Base-by-base conservation (phyloP, 805 yeast species). In the Suhomyces pyralidae region DNA sequence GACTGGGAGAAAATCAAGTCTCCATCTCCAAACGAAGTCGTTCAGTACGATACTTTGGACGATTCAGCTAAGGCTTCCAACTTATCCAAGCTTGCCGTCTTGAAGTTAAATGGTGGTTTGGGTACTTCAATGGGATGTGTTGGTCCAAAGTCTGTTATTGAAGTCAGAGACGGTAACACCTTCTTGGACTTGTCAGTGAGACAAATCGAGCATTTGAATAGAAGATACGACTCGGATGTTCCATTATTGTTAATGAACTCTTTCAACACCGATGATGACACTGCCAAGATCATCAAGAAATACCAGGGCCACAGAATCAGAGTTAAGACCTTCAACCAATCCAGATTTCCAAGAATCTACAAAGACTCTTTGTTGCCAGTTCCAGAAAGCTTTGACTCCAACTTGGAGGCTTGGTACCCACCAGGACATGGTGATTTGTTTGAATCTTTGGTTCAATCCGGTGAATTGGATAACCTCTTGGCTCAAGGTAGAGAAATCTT, bases 41-140 rank as follows among this genome's bases (percentile, higher is more conserved):
- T 91, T 52, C 85, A 84, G 61, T 94, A 89, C 77, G 64, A 73
- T 40, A 65, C 78, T 38, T 79, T 91, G 58, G 58, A 58, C 38
- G 65, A 66, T 5, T 14, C 15, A 7, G 58, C 68, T 22, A 64
- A 71, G 12, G 58, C 70, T 45, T 71, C 74, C 55, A 79, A 83
- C 69, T 79, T 94, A 64, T 73, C 84, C 61, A 92, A 92, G 72
- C 81, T 94, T 69, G 98, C 97, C 7, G 99, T 94, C 42, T 81
- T 94, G 72, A 94, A 94, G 77, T 82, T 94, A 70, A 94, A 94
- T 69, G 99, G 99, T 79, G 99, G 99, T 43, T 81, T 94, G 62
- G 99, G 99, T 68, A 94, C 99, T 19, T 93, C 98, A 8, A 94
- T 94, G 99, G 99, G 99, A 53, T 94, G 99, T 78, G 97, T 94